phyloP scores from a whole-genome alignment of 1,284 basidiomycete species.

The Ceratobasidium theobromae region DNA sequence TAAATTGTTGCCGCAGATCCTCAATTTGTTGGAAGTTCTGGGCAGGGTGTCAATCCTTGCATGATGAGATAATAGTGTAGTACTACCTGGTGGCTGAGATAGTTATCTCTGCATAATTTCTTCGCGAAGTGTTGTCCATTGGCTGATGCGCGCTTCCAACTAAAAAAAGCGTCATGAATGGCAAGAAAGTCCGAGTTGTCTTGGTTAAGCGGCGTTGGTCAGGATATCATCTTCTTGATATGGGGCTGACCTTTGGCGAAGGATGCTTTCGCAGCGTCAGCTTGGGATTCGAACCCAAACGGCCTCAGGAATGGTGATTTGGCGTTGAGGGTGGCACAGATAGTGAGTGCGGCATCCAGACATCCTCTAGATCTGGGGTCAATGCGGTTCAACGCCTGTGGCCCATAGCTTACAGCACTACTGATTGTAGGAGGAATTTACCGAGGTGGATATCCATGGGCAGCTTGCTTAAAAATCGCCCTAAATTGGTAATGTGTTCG shows the following conservation, averaged over 20 bases:
- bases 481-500: constrained; percentile 96
- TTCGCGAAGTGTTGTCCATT: constrained; percentile 59
- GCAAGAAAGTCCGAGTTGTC: constrained; percentile 98
- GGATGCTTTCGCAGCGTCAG: constrained; percentile 77
- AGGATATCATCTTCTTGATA: neutral
- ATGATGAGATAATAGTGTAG: neutral
- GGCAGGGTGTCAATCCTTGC: neutral
- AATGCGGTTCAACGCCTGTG: neutral
- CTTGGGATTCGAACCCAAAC: constrained; percentile 85
- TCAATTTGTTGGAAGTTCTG: constrained; percentile 96
- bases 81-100: constrained; percentile 80
- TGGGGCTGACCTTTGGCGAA: constrained; percentile 50
- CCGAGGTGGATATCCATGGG: constrained; percentile 97
- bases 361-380: constrained; percentile 53
- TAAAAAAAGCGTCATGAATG: constrained; percentile 85
- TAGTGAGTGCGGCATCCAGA: constrained; percentile 92
- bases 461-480: constrained; percentile 85
- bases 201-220: constrained; percentile 41
- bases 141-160: constrained; percentile 80
- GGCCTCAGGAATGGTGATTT: constrained; percentile 93
- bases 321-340: constrained; percentile 89
- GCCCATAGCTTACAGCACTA: constrained; percentile 56
- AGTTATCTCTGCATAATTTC: constrained; percentile 82
- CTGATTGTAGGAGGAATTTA: constrained; percentile 88
- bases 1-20: constrained; percentile 91